Evolutionary conservation across 2,329 filamentous ascomycete genomes (phyloP).

Genomic region (Geosmithia morbida): DNA sequence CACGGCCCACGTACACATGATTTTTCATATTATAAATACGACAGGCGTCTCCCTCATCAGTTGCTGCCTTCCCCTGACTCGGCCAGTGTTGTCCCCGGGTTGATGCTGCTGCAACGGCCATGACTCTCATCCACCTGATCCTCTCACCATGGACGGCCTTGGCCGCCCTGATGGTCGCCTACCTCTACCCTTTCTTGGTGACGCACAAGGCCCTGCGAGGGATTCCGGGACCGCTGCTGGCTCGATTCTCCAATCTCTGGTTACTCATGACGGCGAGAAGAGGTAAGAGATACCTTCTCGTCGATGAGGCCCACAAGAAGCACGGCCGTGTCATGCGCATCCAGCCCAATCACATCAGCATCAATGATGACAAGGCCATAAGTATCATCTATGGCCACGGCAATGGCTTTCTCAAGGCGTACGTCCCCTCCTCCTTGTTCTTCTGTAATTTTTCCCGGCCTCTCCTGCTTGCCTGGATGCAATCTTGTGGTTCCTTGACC

Average conservation of each 20-base stretch:
- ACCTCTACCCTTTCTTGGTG: slow-evolving; percentile 41
- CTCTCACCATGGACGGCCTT: slow-evolving; percentile 1
- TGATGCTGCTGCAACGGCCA: neutral
- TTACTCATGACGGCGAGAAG: slow-evolving; percentile 51
- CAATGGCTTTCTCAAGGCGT: slow-evolving; percentile 62
- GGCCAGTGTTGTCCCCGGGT: neutral
- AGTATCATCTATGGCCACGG: slow-evolving; percentile 64
- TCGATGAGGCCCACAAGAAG: slow-evolving; percentile 63
- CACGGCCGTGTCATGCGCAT: slow-evolving; percentile 70
- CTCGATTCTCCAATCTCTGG: slow-evolving; percentile 66
- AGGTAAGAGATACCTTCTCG: slow-evolving; percentile 47
- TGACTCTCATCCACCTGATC: neutral
- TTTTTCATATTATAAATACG: no score
- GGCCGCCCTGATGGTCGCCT: neutral
- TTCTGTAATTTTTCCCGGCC: neutral
- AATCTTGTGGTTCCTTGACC: neutral
- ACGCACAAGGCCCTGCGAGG: slow-evolving; percentile 33
- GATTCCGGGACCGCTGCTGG: slow-evolving; percentile 49
- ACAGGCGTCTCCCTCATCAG: neutral
- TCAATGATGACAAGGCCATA: slow-evolving; percentile 71
- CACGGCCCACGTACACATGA: no score
- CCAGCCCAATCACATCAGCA: slow-evolving; percentile 69
- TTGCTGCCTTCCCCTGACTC: neutral
- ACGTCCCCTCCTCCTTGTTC: slow-evolving; percentile 10
- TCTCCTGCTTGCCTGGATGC: neutral